Evolutionary conservation across 768 basidiomycete species (phyloP).

Genomic region (Phaeotremella skinneri): DNA sequence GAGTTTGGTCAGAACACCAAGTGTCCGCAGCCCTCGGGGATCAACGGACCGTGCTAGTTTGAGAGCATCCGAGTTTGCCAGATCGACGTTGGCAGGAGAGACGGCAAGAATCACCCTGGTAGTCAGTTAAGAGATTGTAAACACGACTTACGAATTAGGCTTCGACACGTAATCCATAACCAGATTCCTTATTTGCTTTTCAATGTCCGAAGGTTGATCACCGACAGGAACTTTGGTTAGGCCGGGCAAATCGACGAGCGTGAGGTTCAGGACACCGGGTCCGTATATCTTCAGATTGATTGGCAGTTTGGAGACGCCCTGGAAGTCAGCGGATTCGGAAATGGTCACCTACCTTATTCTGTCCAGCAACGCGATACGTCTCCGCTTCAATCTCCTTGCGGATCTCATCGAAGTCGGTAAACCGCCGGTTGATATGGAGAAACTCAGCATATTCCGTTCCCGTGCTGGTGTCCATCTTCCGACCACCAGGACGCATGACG

Average conservation of each 20-base stretch:
- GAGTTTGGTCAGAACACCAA: conserved; percentile 93
- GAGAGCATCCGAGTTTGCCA: conserved; percentile 96
- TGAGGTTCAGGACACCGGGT: conserved; percentile 90
- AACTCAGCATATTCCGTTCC: conserved; percentile 91
- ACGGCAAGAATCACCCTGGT: conserved; percentile 90
- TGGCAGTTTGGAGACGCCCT: conserved; percentile 88
- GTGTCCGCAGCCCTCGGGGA: conserved; percentile 91
- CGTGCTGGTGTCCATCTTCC: conserved; percentile 26
- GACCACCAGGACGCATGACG: conserved; percentile 39
- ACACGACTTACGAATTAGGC: conserved; percentile 74
- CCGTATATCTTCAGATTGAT: conserved; percentile 95
- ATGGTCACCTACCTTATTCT: conserved; percentile 67
- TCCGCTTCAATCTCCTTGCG: conserved; percentile 96
- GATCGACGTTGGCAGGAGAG: conserved; percentile 95
- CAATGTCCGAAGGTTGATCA: conserved; percentile 97
- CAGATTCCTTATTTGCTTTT: conserved; percentile 88
- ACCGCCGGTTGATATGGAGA: conserved; percentile 90
- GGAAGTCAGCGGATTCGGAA: conserved; percentile 7
- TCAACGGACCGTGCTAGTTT: conserved; percentile 95
- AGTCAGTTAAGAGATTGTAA: background rate
- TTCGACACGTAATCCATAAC: conserved; percentile 96
- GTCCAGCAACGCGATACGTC: conserved; percentile 93
- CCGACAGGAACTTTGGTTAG: conserved; percentile 72
- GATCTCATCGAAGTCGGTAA: conserved; percentile 93
- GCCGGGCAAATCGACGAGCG: conserved; percentile 93